Percentiles rank a stretch among this genome's conserved stretches.
phyloP scores from a whole-genome alignment of 805 yeast genomes.

The Yarrowia bubula region DNA sequence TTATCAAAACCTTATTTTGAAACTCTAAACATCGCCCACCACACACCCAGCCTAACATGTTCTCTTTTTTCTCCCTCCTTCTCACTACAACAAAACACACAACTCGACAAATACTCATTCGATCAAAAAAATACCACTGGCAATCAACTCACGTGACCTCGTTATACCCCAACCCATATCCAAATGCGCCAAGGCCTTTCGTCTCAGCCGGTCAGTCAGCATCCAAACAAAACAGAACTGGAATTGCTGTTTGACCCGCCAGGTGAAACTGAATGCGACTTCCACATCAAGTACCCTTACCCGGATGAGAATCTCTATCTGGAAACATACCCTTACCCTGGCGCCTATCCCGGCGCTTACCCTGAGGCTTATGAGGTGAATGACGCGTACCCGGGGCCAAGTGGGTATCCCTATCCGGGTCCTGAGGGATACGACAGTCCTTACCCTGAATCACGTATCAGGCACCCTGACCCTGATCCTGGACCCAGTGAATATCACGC shows the following conservation, averaged over 20 bases:
- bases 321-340: background rate
- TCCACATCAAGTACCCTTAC: background rate
- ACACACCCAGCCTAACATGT: no score
- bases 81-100: no score
- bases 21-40: no score
- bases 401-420: no score
- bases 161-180: background rate
- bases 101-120: no score
- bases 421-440: background rate
- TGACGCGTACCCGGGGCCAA: no score
- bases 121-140: no score
- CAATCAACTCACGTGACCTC: background rate
- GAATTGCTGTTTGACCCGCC: background rate
- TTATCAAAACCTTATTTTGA: no score
- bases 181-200: background rate
- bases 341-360: background rate
- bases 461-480: background rate
- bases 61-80: no score
- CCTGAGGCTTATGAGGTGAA: background rate
- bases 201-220: background rate
- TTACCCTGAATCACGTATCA: background rate
- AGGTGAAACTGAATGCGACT: background rate
- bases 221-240: background rate
- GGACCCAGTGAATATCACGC: no score
- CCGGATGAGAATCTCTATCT: background rate